phyloP scores from a whole-genome alignment of 2,329 filamentous ascomycete genomes.

The Rasamsonia emersonii region DNA sequence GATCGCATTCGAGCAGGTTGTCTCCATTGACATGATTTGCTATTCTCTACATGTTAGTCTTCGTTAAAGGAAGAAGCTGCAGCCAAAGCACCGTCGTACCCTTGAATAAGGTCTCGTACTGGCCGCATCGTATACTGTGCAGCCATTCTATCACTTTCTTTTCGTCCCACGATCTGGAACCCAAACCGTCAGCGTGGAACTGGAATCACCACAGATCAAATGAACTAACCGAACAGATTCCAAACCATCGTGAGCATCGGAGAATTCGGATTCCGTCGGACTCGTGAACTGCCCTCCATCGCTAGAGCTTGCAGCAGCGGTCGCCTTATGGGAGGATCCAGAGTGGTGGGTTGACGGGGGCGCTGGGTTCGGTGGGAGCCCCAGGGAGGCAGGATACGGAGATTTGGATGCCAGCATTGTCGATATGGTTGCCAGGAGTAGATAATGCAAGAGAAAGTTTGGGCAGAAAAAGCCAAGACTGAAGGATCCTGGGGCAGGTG shows the following conservation, averaged over 20 bases:
- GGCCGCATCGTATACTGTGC: constrained; percentile 79
- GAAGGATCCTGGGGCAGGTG: too few relatives aligned
- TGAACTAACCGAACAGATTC: constrained; percentile 59
- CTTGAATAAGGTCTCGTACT: constrained; percentile 87
- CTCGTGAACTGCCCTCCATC: constrained; percentile 53
- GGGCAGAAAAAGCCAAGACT: too few relatives aligned
- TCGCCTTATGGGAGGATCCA: constrained; percentile 19
- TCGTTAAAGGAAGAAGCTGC: neutral
- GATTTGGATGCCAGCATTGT: constrained; percentile 37
- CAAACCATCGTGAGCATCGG: constrained; percentile 62
- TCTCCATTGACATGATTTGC: constrained; percentile 96
- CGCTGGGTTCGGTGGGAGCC: constrained; percentile 25
- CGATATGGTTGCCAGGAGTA: too few relatives aligned
- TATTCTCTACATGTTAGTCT: constrained; percentile 21
- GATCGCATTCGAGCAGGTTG: constrained; percentile 93
- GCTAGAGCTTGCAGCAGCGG: constrained; percentile 19
- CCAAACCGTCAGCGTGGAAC: constrained; percentile 13
- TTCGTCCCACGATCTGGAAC: constrained; percentile 68
- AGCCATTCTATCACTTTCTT: constrained; percentile 87
- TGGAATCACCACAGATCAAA: neutral
- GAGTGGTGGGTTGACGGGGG: constrained; percentile 25
- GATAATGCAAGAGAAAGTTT: too few relatives aligned
- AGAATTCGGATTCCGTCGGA: constrained; percentile 89
- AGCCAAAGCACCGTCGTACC: constrained; percentile 26
- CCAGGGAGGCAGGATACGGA: constrained; percentile 26